Percentiles rank a stretch among this genome's conserved stretches.
phyloP scores from a whole-genome alignment of 345 rosid species.

The Pugionium dolabratum region DNA sequence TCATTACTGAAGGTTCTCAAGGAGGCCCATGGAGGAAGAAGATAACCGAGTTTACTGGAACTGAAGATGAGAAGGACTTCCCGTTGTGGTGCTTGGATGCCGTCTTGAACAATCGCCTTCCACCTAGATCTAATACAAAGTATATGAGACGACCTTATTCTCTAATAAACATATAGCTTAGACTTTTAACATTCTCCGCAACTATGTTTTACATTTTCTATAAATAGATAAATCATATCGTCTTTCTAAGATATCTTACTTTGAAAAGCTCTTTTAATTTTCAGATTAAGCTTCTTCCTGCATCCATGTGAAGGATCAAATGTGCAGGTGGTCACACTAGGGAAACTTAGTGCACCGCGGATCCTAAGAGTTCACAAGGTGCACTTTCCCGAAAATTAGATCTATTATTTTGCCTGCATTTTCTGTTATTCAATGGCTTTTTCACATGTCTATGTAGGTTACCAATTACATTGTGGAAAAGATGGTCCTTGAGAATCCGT shows the following conservation, averaged over 20 bases:
- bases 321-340: conserved; percentile 84
- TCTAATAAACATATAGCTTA: conserved; percentile 23
- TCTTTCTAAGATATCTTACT: conserved; percentile 22
- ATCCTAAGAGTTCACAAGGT: conserved; percentile 98
- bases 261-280: conserved; percentile 25
- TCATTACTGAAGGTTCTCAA: conserved; percentile 94
- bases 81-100: conserved; percentile 98
- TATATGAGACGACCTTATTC: conserved; percentile 42
- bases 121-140: conserved; percentile 92
- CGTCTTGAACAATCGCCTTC: conserved; percentile 82
- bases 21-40: conserved; percentile 99
- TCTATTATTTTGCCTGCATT: not conserved
- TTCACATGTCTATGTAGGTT: conserved; percentile 58
- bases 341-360: conserved; percentile 98
- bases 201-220: conserved; percentile 13
- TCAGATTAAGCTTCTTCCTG: conserved; percentile 96
- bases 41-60: conserved; percentile 81
- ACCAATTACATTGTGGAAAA: conserved; percentile 91
- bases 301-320: conserved; percentile 90
- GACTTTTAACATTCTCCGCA: conserved; percentile 23
- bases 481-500: conserved; percentile 81
- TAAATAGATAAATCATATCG: not conserved
- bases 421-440: conserved; percentile 26
- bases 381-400: conserved; percentile 24
- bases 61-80: conserved; percentile 92